Base-by-base conservation (phyloP, 1,139 yeast genomes). In the Yamadazyma taylorii region DNA sequence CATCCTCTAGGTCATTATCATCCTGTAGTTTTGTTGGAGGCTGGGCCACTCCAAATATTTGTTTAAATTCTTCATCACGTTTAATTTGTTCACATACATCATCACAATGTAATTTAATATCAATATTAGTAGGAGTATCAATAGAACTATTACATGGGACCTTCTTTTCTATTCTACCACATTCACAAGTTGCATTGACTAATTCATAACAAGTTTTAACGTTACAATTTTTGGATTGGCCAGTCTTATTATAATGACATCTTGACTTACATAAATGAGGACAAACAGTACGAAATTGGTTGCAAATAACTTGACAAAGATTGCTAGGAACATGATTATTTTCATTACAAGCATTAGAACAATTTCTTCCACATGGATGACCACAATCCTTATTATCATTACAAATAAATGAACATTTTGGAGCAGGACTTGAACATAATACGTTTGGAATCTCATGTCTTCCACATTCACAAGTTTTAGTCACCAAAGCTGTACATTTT, bases 401-500 rank as follows among this genome's bases (percentile, higher is more conserved):
- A 63, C 97, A 89, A 16, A 67, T 61, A 31, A 63, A 69, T 10
- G 92, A 90, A 61, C 97, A 89, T 3, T 87, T 79, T 0, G 84
- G 89, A 22, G 68, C 67, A 6, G 70, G 66, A 43, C 84, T 86
- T 35, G 83, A 84, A 59, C 97, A 84, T 49, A 79, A 77, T 14
- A 85, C 78, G 19, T 86, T 85, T 32, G 79, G 74, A 17, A 86
- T 71, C 8, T 65, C 63, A 17, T 64, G 64, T 43, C 74, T 72
- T 4, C 90, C 90, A 68, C 97, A 89, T 46, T 78, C 75, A 56
- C 97, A 89, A 14, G 50, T 51, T 50, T 78, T 82, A 21, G 75
- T 67, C 7, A 85, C 85, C 11, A 80, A 58, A 22, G 68, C 69
- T 1, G 95, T 86, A 61, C 97, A 89, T 44, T 79, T 81, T 0